Base-by-base conservation (phyloP, 331 rosid species). In the Dryas integrifolia region DNA sequence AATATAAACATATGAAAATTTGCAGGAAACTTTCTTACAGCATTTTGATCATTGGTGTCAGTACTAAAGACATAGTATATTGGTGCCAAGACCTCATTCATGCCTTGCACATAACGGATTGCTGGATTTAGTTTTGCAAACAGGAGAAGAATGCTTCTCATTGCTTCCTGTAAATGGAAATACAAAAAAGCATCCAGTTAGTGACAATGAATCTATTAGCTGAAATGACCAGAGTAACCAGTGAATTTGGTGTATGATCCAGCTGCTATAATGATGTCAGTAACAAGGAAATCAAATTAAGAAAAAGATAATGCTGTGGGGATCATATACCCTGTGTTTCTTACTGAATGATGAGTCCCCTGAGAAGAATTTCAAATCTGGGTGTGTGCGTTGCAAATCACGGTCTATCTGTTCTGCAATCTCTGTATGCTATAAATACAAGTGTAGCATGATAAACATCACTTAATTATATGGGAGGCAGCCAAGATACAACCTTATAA, bases 71-170 rank as follows among this genome's bases (percentile, higher is more conserved):
- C 85, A 58, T 83, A 88, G 90, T 81, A 88, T 55, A 92, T 68
- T 43, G 97, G 96, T 21, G 97, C 91, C 88, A 92, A 81, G 80
- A 92, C 92, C 83, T 92, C 97, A 70, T 92, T 89, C 97, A 92
- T 89, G 78, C 96, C 96, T 88, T 89, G 96, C 62, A 92, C 97
- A 49, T 88, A 92, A 64, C 92, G 78, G 70, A 92, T 89, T 72
- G 76, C 96, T 14, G 97, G 94, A 80, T 89, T 89, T 72, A 79
- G 78, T 77, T 89, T 89, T n/a, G 96, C 88, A 79, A 88, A 86
- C 16, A 92, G 77, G 77, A 87, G 86, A 77, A 92, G 92, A 60
- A 92, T 86, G 55, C 81, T 88, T 89, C 79, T 89, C 96, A 92
- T 82, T n/a, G 92, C 86, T 82, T 89, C 90, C 97, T 89, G 81